Conservation (phyloP, 2,329 filamentous ascomycete species). For the Ascosphaera apis region DNA sequence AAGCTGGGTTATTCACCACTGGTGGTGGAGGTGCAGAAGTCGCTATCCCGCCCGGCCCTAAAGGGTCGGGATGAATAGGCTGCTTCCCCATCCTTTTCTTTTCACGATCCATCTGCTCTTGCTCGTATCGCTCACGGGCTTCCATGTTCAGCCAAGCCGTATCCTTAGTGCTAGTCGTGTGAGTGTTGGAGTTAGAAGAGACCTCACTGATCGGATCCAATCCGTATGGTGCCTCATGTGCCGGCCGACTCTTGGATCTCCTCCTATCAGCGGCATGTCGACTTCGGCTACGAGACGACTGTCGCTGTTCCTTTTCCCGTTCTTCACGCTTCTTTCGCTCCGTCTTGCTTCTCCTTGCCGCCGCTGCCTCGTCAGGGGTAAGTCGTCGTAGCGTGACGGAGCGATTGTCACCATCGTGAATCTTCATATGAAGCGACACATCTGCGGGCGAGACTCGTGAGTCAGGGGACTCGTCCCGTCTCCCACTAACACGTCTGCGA, state of each 20-base stretch:
- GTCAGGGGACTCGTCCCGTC: constrained; percentile 4
- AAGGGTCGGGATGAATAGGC: constrained; percentile 5
- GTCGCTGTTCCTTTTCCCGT: constrained; percentile 16
- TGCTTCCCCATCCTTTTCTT: constrained; percentile 10
- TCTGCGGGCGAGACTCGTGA: constrained; percentile 9
- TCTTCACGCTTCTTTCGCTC: background rate
- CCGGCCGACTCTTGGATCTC: background rate
- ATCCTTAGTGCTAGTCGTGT: constrained; percentile 18
- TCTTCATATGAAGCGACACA: background rate
- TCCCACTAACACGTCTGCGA: background rate
- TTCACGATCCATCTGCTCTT: constrained; percentile 18
- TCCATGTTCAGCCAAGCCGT: constrained; percentile 27
- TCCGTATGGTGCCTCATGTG: background rate
- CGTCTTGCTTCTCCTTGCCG: constrained; percentile 29
- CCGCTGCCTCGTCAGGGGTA: constrained; percentile 38
- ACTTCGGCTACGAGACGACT: constrained; percentile 19
- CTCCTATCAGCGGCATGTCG: constrained; percentile 9
- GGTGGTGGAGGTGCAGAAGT: background rate
- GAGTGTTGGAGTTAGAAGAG: constrained; percentile 11
- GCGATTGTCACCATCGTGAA: constrained; percentile 11
- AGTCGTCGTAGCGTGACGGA: constrained; percentile 39
- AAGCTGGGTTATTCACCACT: background rate
- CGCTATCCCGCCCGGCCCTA: background rate
- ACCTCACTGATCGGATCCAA: background rate
- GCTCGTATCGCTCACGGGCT: constrained; percentile 24